Evolutionary conservation across 208 protist genomes (phyloP).

Genomic region (Leishmania tropica): DNA sequence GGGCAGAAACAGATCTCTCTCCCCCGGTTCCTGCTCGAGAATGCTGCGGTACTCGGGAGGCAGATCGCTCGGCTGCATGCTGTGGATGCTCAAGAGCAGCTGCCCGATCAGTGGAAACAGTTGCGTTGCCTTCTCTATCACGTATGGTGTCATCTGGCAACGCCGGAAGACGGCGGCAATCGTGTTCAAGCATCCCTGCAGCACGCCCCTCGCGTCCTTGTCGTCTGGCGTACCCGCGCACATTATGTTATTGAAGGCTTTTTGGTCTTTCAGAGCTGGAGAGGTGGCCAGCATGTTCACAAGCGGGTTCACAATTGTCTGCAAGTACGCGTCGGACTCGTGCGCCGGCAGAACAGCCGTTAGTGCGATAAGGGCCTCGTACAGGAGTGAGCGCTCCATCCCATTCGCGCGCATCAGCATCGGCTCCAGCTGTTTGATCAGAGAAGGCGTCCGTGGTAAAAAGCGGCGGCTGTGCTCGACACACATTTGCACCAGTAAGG

Average conservation of each 20-base stretch:
- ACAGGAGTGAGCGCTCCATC: slow-evolving; percentile 57
- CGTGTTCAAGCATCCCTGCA: slow-evolving; percentile 52
- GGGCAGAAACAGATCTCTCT: slow-evolving; percentile 54
- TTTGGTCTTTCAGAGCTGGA: slow-evolving; percentile 35
- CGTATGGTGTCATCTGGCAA: slow-evolving; percentile 53
- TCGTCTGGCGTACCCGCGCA: slow-evolving; percentile 24
- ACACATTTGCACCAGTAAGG: slow-evolving; percentile 52
- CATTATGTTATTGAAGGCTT: slow-evolving; percentile 63
- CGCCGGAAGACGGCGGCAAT: slow-evolving; percentile 70
- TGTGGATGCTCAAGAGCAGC: slow-evolving; percentile 58
- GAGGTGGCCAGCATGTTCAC: slow-evolving; percentile 39
- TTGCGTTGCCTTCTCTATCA: slow-evolving; percentile 45
- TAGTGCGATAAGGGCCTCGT: slow-evolving; percentile 71
- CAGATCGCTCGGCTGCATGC: slow-evolving; percentile 45
- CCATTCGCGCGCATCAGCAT: slow-evolving; percentile 43
- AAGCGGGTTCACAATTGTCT: slow-evolving; percentile 64
- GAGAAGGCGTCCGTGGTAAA: slow-evolving; percentile 15
- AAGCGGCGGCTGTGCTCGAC: slow-evolving; percentile 33
- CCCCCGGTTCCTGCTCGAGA: slow-evolving; percentile 37
- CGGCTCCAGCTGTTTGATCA: slow-evolving; percentile 47
- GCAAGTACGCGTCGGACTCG: slow-evolving; percentile 53
- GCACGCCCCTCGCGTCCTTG: slow-evolving; percentile 29
- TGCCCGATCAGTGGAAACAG: slow-evolving; percentile 41
- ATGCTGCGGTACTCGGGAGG: slow-evolving; percentile 44
- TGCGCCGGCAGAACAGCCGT: slow-evolving; percentile 39